Conservation (phyloP, 2,329 filamentous ascomycete genomes). For the Ceratocystiopsis sp. region DNA sequence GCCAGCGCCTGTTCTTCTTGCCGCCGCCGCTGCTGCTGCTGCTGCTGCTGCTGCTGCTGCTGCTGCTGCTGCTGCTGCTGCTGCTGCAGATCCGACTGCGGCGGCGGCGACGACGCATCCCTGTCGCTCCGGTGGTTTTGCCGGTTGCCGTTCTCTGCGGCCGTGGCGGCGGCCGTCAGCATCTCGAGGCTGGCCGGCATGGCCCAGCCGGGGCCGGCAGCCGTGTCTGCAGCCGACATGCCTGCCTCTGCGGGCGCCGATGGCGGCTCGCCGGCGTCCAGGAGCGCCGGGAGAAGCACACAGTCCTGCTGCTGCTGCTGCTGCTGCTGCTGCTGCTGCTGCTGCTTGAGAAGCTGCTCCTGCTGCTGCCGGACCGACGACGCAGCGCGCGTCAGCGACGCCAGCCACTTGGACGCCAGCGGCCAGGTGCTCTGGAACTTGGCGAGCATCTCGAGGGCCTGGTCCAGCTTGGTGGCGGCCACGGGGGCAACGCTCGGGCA, state of each 20-base stretch:
- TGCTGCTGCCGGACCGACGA: neutral
- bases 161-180: constrained; percentile 1
- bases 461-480: neutral
- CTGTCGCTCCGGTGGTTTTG: too few species aligned
- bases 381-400: neutral
- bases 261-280: neutral
- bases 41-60: too few species aligned
- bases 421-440: constrained; percentile 4
- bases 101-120: too few species aligned
- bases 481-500: neutral
- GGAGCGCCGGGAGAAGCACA: neutral
- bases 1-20: too few species aligned
- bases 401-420: constrained; percentile 3
- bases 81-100: too few species aligned
- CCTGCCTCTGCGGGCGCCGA: too few species aligned
- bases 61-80: too few species aligned
- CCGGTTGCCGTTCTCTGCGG: neutral
- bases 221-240: too few species aligned
- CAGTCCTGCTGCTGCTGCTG: neutral
- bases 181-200: constrained; percentile 2
- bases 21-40: too few species aligned
- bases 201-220: neutral
- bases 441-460: neutral
- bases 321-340: neutral
- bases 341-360: neutral